phyloP scores from a whole-genome alignment of 176 grass and related monocot species.

The Zoysia japonica region DNA sequence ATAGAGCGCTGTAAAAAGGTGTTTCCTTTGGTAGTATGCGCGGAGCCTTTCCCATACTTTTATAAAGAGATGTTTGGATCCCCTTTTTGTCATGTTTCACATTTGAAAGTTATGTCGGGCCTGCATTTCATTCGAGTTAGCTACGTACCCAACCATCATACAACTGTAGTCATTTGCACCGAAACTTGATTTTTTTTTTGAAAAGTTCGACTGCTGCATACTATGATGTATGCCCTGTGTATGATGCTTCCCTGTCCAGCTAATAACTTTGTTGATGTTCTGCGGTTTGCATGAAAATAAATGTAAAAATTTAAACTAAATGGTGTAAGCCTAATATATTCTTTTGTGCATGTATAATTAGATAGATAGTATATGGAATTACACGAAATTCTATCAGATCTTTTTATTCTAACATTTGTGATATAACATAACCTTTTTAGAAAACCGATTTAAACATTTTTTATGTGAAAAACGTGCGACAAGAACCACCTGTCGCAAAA shows the following conservation, averaged over 20 bases:
- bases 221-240: no score
- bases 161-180: constrained; percentile 21
- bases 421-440: no score
- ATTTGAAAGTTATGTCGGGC: constrained; percentile 46
- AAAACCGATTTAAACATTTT: neutral
- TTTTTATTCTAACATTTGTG: no score
- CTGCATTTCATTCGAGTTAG: constrained; percentile 32
- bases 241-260: no score
- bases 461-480: neutral
- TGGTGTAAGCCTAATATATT: no score
- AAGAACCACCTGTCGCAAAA: neutral
- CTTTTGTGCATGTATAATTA: no score
- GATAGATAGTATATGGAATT: no score
- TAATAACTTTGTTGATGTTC: no score
- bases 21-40: constrained; percentile 46
- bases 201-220: neutral
- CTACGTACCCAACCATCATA: constrained; percentile 29
- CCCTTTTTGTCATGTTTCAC: constrained; percentile 50
- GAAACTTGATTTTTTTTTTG: neutral
- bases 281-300: no score
- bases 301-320: no score
- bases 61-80: constrained; percentile 53
- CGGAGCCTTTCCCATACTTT: constrained; percentile 54
- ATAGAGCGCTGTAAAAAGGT: constrained; percentile 53
- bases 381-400: no score